These are phyloP conservation scores for Lentinula lateritia DNA, from an alignment of 768 basidiomycete genomes.

Conservation along the genomic window DNA sequence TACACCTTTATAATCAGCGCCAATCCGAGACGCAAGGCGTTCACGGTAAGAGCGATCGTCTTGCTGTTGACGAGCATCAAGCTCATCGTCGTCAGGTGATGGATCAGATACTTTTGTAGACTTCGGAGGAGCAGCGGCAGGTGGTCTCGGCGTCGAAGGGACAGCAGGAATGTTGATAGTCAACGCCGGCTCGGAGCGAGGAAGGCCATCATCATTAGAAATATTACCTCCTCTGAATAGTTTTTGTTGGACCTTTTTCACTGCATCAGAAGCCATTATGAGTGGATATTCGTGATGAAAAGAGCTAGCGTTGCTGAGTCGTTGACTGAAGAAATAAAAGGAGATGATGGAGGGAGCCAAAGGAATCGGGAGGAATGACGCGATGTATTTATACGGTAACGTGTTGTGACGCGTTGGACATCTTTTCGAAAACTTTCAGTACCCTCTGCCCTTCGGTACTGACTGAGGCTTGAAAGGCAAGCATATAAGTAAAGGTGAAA, in stretches of 20 bases:
- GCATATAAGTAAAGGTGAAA: too few species aligned
- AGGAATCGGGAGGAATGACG: not conserved
- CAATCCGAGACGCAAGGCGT: constrained; percentile 58
- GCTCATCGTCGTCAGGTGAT: constrained; percentile 17
- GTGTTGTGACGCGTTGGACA: not conserved
- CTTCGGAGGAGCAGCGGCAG: constrained; percentile 42
- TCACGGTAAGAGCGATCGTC: constrained; percentile 46
- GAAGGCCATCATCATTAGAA: constrained; percentile 12
- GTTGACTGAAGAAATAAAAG: not conserved
- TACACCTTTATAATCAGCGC: constrained; percentile 68
- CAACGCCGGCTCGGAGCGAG: constrained; percentile 27
- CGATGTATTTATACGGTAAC: not conserved
- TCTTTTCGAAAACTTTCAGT: too few species aligned
- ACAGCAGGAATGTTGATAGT: constrained; percentile 73
- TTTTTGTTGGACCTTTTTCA: constrained; percentile 68
- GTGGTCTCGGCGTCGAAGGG: constrained; percentile 27
- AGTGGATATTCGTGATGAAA: not conserved
- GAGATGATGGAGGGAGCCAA: not conserved
- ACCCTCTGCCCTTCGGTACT: not conserved
- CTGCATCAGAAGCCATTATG: constrained; percentile 16
- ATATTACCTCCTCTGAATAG: constrained; percentile 51
- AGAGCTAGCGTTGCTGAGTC: not conserved
- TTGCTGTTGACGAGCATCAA: constrained; percentile 8
- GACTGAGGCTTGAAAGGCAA: too few species aligned
- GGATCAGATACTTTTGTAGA: constrained; percentile 32